Evolutionary conservation across 2,329 filamentous ascomycete genomes (phyloP), one percentile per base, ranked within the genome.

Genomic region (Colletotrichum siamense): DNA sequence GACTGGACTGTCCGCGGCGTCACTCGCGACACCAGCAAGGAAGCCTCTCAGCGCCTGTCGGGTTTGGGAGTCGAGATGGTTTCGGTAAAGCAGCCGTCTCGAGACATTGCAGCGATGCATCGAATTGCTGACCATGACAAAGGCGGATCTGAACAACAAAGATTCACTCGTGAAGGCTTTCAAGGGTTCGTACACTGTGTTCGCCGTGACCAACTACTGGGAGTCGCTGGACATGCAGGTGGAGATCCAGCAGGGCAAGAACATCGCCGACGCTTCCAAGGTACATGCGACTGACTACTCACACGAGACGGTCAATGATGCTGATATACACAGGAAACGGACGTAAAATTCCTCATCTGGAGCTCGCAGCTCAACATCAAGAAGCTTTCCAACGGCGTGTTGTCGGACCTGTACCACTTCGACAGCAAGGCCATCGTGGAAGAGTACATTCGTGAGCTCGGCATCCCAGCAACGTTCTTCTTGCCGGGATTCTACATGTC

Each of bases 361-460:
- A 87, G 86, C 77, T 86, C 86, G 13, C 82, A 89, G 6, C 77
- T 83, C 28, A 81, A 88, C 75, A 78, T 88, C 70, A 85, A 77
- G 0, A 81, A 88, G 73, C 73, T 86, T 24, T 83, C 83, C 52
- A 84, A 86, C 9, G 87, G 87, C 65, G 81, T 80, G 24, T 83
- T 89, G 8, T 65, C 83, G 22, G 79, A 85, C 52, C 86, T 89
- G 26, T 82, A 86, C 76, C 88, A 90, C 77, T 93, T 92, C 74
- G 91, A 93, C 81, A 84, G 82, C 81, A 93, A 93, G 80, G 90
- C 90, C 28, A 83, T 87, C 16, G 86, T 90, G 1, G 90, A 91
- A 78, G 79, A 85, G n/a, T 91, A 92, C 79, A 88, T 91, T 59
- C 87, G 89, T 24, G 73, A 77, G 0, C 79, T 89, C 5, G 85